Evolutionary conservation across 306 rosid genomes (phyloP).

Genomic region (Fagus sylvatica): DNA sequence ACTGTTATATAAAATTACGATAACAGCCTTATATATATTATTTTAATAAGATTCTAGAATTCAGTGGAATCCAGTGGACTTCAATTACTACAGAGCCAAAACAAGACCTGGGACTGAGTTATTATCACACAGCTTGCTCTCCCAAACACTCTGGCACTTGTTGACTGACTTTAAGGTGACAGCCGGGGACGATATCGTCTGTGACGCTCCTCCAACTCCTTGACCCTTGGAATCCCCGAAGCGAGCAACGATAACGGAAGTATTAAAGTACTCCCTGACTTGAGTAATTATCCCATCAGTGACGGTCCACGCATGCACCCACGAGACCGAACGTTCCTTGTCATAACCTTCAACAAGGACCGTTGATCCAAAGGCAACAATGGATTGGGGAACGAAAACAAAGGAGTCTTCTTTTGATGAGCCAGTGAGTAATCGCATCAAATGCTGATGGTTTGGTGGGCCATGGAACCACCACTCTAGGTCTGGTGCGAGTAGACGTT

Average conservation of each 20-base stretch:
- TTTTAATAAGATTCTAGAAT: not conserved
- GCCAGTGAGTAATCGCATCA: slow-evolving; percentile 59
- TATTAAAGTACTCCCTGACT: slow-evolving; percentile 75
- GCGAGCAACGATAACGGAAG: slow-evolving; percentile 61
- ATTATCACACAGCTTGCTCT: slow-evolving; percentile 52
- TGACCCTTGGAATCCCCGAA: slow-evolving; percentile 21
- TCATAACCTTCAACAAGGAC: slow-evolving; percentile 71
- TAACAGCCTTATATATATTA: too few relatives aligned
- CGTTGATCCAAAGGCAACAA: slow-evolving; percentile 53
- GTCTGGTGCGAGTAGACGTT: slow-evolving; percentile 48
- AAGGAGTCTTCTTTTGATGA: slow-evolving; percentile 30
- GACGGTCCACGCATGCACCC: slow-evolving; percentile 86
- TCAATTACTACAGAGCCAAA: slow-evolving; percentile 42
- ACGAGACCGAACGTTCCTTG: slow-evolving; percentile 39
- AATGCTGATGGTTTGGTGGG: slow-evolving; percentile 63
- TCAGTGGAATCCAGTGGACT: not conserved
- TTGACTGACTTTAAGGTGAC: not conserved
- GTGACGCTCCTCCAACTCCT: not conserved
- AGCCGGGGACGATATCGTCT: slow-evolving; percentile 12
- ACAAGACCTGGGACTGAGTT: slow-evolving; percentile 68
- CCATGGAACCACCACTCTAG: slow-evolving; percentile 94
- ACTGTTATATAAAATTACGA: too few relatives aligned
- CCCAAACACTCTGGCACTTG: slow-evolving; percentile 60
- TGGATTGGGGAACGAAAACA: slow-evolving; percentile 41
- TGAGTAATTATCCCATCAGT: slow-evolving; percentile 52